These are phyloP conservation scores for Grosmannia clavigera DNA, from an alignment of 2,329 filamentous ascomycete species.

Conservation along the genomic window DNA sequence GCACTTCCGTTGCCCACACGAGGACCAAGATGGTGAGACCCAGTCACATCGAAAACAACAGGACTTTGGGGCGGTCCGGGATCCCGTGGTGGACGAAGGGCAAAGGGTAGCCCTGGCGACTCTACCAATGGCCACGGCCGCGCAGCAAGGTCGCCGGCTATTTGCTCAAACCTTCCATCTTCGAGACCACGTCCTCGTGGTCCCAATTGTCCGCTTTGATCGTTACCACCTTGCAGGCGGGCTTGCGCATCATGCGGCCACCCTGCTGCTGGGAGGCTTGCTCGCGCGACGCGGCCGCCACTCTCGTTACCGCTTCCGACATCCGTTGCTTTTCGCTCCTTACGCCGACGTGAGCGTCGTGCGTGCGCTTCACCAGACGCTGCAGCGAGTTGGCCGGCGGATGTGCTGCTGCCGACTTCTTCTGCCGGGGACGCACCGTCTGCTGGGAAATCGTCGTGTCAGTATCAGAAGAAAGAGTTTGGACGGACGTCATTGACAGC, in stretches of 20 bases:
- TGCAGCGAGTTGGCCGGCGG: background rate
- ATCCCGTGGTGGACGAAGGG: no score
- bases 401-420: background rate
- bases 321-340: background rate
- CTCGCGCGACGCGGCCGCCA: background rate
- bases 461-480: background rate
- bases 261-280: background rate
- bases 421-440: background rate
- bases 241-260: background rate
- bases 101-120: no score
- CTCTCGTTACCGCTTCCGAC: background rate
- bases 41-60: no score
- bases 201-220: no score
- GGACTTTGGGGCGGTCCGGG: no score
- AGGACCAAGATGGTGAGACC: no score
- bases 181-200: no score
- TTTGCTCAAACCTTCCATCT: no score
- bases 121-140: no score
- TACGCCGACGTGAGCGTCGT: background rate
- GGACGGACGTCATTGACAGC: background rate
- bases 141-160: no score
- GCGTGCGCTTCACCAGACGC: background rate
- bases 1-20: no score
- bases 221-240: no score
- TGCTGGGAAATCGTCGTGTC: background rate